Evolutionary conservation across 306 rosid species (phyloP).

Genomic region (Hylodesmum podocarpum): DNA sequence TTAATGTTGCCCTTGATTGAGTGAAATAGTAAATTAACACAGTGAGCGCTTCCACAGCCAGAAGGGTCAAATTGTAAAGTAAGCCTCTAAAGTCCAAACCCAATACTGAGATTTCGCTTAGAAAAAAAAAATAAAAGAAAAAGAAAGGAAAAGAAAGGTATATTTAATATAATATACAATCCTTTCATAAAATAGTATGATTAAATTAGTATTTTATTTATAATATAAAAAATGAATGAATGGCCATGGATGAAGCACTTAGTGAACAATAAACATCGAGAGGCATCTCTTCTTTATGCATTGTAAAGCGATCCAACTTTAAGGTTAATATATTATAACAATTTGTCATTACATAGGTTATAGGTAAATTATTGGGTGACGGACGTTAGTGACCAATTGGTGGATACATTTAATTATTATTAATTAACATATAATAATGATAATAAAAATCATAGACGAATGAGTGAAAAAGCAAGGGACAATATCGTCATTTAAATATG

Average conservation of each 20-base stretch:
- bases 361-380: slow-evolving; percentile 35
- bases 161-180: neutral
- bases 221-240: slow-evolving; percentile 16
- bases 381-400: slow-evolving; percentile 11
- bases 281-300: slow-evolving; percentile 42
- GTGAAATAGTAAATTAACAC: slow-evolving; percentile 14
- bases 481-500: neutral
- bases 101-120: neutral
- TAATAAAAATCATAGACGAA: neutral
- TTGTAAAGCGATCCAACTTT: slow-evolving; percentile 45
- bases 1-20: neutral
- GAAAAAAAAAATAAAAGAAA: neutral
- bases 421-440: neutral
- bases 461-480: neutral
- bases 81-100: neutral
- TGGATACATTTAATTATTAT: neutral
- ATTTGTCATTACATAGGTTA: slow-evolving; percentile 28
- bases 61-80: slow-evolving; percentile 24
- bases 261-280: slow-evolving; percentile 11
- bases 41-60: slow-evolving; percentile 10
- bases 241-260: slow-evolving; percentile 36
- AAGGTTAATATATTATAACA: slow-evolving; percentile 23
- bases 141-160: neutral
- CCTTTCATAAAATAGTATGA: slow-evolving; percentile 5
- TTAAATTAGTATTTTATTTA: neutral